Base-by-base conservation (phyloP, 164 flowering plant genomes). In the Magnolia changhungtana region DNA sequence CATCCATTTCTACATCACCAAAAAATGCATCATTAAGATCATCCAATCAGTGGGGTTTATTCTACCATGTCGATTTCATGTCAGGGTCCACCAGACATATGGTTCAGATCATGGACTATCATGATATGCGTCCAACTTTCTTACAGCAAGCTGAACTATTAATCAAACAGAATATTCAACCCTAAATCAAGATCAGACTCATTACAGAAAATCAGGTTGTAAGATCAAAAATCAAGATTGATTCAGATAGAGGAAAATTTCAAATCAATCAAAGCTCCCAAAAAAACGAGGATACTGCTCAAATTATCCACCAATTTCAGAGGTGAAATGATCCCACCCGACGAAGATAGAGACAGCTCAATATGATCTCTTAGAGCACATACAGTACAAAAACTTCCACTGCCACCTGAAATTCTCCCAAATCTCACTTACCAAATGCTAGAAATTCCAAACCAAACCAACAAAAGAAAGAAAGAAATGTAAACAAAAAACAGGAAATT, bases 281-380 rank as follows among this genome's bases (percentile, higher is more conserved):
- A 85, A 78, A 50, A 50, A 11, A 29, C 31, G 10, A 74, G 78
- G 78, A 75, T 95, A 95, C 98, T n/a, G 58, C 74, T 82, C 83
- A 95, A 80, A 81, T 93, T 92, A 23, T 90, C 83, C 50, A 89
- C 88, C 75, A 95, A 71, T 49, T 76, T 78, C 9, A 7, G 16
- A 4, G 98, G 97, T 0, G 82, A 73, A 63, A 93, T 29, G 63
- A 58, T 24, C 19, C 75, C 29, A 23, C 90, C 90, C 2, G 86
- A 77, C 8, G 82, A 78, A 49, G 82, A 24, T 52, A 91, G 67
- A 0, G 92, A 86, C 23, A 51, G 67, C 9, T 85, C 88, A 75
- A 91, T 74, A 37, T 89, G 95, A 0, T 86, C 85, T 3, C 83
- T 82, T 0, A 92, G 81, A 63, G 82, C 77, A 72, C 93, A 90